Conservation (phyloP, 2,329 filamentous ascomycete species). For the Diplodia scrobiculata region DNA sequence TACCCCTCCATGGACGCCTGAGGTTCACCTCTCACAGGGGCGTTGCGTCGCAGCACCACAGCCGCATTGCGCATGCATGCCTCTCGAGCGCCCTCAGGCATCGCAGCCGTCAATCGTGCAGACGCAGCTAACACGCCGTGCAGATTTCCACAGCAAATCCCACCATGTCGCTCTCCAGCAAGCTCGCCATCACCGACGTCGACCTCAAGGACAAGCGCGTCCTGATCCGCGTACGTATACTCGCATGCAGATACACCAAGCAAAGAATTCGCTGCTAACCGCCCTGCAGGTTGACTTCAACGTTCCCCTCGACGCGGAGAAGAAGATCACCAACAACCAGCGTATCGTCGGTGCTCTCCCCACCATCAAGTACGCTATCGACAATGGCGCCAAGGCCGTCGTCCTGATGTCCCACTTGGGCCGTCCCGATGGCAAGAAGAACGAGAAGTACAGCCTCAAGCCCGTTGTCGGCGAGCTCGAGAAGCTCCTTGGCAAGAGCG, state of each 20-base stretch:
- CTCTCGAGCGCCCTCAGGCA: neutral
- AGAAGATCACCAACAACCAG: conserved; percentile 97
- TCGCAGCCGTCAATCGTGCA: neutral
- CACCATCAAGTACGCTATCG: conserved; percentile 91
- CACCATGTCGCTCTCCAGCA: conserved; percentile 92
- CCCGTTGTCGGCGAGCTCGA: conserved; percentile 89
- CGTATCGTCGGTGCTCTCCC: conserved; percentile 94
- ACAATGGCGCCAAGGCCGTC: conserved; percentile 87
- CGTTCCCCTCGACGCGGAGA: conserved; percentile 89
- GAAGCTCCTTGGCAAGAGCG: conserved; percentile 80
- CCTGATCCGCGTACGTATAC: conserved; percentile 80
- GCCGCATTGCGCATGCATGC: neutral
- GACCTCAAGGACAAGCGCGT: conserved; percentile 98
- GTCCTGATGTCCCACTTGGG: conserved; percentile 98
- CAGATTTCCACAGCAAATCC: neutral
- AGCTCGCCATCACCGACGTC: conserved; percentile 94
- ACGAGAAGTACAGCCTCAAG: conserved; percentile 92
- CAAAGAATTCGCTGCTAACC: neutral
- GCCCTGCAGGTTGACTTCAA: conserved; percentile 93
- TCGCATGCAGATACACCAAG: neutral
- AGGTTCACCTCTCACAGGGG: neutral
- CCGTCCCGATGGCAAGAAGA: conserved; percentile 85
- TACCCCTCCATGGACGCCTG: conserved; percentile 22
- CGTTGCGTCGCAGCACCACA: neutral
- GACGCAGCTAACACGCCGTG: neutral